Evolutionary conservation across 345 rosid genomes (phyloP), one percentile per base, ranked within the genome.

Genomic region (Ricinus communis): DNA sequence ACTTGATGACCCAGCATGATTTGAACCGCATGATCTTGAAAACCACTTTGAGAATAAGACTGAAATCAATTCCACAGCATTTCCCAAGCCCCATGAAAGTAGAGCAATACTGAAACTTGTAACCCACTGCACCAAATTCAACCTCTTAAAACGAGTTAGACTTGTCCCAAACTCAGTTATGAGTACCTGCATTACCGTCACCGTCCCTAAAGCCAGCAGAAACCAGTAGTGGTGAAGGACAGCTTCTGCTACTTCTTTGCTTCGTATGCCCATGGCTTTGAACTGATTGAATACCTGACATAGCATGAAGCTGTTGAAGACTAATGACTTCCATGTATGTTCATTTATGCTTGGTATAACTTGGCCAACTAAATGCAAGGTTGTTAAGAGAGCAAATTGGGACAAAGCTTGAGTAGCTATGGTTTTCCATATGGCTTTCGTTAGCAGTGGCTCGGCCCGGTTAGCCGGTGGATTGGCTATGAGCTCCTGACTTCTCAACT

Each of bases 231-330:
- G 59, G 22, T 22, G 60, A 25, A 56, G 60, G 41, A 72, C 53
- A 65, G 38, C 33, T 16, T 31, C 12, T 5, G 40, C 5, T 30
- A 52, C 41, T 52, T 76, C 70, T 27, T 69, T 40, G 46, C 47
- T 73, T 15, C n/a, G 8, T 0, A 65, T 25, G 53, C 33, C 13
- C 70, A 73, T 72, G 62, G 27, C 58, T 1, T 60, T 62, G 28
- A 76, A 70, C 46, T 27, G 75, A 61, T 73, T 65, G 69, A 73
- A 60, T 18, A 80, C 41, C 68, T 80, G 83, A 61, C 75, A 69
- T 15, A 76, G 56, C 18, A 66, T 30, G 70, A 80, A 76, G 38
- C 25, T 43, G 19, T 27, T 74, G 65, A 66, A 77, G 74, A 67
- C 63, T 66, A 73, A 13, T 10, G 73, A 21, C 52, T 63, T 61